A percentile compares a stretch with the other conserved stretches of the same genome.
Evolutionary conservation across 2,329 filamentous ascomycete genomes (phyloP).

Genomic region (Pseudogymnoascus sp.): DNA sequence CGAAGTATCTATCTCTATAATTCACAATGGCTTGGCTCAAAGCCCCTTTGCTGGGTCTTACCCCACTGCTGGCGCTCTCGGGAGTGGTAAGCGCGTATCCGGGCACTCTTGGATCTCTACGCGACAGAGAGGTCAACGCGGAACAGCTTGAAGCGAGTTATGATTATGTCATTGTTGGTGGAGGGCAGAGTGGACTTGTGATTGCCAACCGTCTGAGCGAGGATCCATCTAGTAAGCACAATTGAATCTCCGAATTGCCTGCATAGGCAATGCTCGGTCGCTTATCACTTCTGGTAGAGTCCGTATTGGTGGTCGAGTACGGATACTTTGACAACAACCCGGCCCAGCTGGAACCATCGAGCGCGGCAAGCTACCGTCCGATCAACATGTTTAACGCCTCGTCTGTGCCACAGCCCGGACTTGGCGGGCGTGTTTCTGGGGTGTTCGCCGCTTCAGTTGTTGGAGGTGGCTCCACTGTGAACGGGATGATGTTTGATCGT

Average conservation of each 20-base stretch:
- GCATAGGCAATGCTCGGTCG: background rate
- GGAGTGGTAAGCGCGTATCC: conserved; percentile 2
- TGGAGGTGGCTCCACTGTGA: conserved; percentile 35
- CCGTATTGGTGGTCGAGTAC: conserved; percentile 6
- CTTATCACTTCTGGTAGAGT: conserved; percentile 6
- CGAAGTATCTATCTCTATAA: background rate
- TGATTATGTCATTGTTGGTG: conserved; percentile 36
- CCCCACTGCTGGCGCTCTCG: background rate
- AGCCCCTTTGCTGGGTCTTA: conserved; percentile 4
- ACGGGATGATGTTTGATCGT: conserved; percentile 33
- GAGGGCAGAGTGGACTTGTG: conserved; percentile 37
- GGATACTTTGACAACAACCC: conserved; percentile 3
- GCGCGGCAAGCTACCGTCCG: background rate
- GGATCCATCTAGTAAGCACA: conserved; percentile 19
- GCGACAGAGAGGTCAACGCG: background rate
- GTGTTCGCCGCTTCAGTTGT: conserved; percentile 12
- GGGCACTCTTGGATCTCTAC: background rate
- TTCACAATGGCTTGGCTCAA: conserved; percentile 8
- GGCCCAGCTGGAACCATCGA: background rate
- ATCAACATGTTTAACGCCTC: conserved; percentile 11
- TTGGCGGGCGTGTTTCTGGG: background rate
- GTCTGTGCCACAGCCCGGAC: conserved; percentile 11
- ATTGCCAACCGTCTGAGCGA: conserved; percentile 36
- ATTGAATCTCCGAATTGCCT: background rate
- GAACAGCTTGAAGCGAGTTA: conserved; percentile 18